Conservation (phyloP, 164 flowering plant genomes). For the Vitis rotundifolia region DNA sequence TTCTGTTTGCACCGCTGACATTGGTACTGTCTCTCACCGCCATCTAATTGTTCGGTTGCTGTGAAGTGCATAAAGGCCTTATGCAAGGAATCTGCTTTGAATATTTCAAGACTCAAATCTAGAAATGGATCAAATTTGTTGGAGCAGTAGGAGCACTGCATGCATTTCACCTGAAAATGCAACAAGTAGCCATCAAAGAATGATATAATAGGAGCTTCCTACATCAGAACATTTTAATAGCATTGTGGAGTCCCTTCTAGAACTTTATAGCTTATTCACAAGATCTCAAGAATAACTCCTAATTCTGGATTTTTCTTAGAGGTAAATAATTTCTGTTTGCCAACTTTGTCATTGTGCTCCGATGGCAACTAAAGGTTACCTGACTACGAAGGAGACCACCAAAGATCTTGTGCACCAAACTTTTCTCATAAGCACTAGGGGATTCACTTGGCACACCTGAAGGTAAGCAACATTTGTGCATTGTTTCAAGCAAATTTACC, state of each 20-base stretch:
- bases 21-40: conserved; percentile 83
- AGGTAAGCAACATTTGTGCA: conserved; percentile 98
- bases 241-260: background rate
- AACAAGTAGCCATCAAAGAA: conserved; percentile 4
- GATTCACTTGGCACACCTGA: conserved; percentile 91
- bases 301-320: background rate
- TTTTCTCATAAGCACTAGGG: conserved; percentile 85
- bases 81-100: conserved; percentile 71
- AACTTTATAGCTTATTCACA: background rate
- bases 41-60: conserved; percentile 80
- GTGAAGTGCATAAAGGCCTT: conserved; percentile 83
- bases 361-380: conserved; percentile 36
- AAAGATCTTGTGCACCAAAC: conserved; percentile 96
- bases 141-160: conserved; percentile 79
- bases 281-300: background rate
- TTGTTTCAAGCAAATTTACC: conserved; percentile 92
- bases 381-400: conserved; percentile 95
- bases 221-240: no score
- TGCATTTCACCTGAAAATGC: conserved; percentile 77
- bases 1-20: conserved; percentile 90
- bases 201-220: background rate
- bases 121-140: conserved; percentile 91
- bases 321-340: background rate
- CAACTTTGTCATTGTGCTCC: conserved; percentile 1
- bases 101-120: conserved; percentile 91